Evolutionary conservation across 495 filamentous ascomycete species (phyloP).

Genomic region (Terfezia claveryi): DNA sequence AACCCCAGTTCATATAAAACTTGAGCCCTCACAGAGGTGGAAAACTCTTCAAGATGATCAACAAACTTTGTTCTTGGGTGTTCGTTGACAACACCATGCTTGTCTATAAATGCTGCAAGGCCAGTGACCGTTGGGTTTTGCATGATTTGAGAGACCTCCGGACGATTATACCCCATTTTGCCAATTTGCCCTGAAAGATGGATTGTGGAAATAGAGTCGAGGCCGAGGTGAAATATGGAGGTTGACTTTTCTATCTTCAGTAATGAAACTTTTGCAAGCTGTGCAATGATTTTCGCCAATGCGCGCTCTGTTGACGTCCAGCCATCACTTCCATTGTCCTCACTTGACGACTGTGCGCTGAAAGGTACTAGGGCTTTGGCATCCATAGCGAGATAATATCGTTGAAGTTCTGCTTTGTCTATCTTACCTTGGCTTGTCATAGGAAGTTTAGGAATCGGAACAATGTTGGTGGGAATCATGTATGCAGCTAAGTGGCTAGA

Average conservation of each 20-base stretch:
- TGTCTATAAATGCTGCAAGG: slow-evolving; percentile 26
- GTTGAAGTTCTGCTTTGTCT: slow-evolving; percentile 28
- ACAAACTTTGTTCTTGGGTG: not conserved
- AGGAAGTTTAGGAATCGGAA: slow-evolving; percentile 43
- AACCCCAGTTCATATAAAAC: slow-evolving; percentile 20
- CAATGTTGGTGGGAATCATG: slow-evolving; percentile 43
- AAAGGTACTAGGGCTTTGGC: slow-evolving; percentile 15
- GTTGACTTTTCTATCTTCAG: slow-evolving; percentile 26
- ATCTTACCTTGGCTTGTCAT: slow-evolving; percentile 42
- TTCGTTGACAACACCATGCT: not conserved
- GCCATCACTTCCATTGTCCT: slow-evolving; percentile 10
- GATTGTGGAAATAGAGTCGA: slow-evolving; percentile 70
- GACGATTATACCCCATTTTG: slow-evolving; percentile 20
- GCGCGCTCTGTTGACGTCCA: slow-evolving; percentile 23
- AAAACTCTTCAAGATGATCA: slow-evolving; percentile 20
- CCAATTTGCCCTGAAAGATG: slow-evolving; percentile 33
- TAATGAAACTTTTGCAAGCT: slow-evolving; percentile 27
- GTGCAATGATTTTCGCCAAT: slow-evolving; percentile 30
- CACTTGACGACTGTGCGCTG: slow-evolving; percentile 2
- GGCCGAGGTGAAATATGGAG: slow-evolving; percentile 41
- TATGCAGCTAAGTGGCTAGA: slow-evolving; percentile 32
- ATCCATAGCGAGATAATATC: slow-evolving; percentile 17
- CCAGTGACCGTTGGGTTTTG: slow-evolving; percentile 35
- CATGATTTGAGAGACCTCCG: slow-evolving; percentile 42
- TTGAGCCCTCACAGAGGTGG: slow-evolving; percentile 17